Evolutionary conservation across 2,329 filamentous ascomycete genomes (phyloP).

Genomic region (Fusarium penzigii): DNA sequence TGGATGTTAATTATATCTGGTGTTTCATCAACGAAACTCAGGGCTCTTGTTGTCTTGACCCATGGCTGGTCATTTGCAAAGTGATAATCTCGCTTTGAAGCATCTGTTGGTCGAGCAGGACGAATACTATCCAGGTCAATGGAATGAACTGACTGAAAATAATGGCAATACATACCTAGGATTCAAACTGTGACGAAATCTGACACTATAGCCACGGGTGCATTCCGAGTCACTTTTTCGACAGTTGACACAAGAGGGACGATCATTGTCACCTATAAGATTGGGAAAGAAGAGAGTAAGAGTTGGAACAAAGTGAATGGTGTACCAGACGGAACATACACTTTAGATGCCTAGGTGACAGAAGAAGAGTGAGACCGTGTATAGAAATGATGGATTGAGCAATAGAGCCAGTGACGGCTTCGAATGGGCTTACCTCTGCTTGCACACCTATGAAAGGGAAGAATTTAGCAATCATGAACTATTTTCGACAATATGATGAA

Average conservation of each 20-base stretch:
- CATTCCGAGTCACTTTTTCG: slow-evolving; percentile 28
- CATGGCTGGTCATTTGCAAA: slow-evolving; percentile 31
- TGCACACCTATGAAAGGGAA: slow-evolving; percentile 18
- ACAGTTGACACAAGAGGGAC: slow-evolving; percentile 28
- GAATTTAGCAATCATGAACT: slow-evolving; percentile 6
- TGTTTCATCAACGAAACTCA: slow-evolving; percentile 34
- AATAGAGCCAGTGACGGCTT: background rate
- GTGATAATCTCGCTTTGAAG: slow-evolving; percentile 20
- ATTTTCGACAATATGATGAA: background rate
- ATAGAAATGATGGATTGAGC: background rate
- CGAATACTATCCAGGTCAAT: background rate
- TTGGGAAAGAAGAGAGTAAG: background rate
- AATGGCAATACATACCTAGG: slow-evolving; percentile 20
- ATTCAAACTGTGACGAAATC: slow-evolving; percentile 31
- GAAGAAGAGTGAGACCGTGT: slow-evolving; percentile 5
- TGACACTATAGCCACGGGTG: slow-evolving; percentile 29
- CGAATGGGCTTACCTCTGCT: slow-evolving; percentile 21
- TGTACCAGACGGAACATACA: slow-evolving; percentile 11
- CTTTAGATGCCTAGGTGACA: slow-evolving; percentile 22
- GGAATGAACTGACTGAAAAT: background rate
- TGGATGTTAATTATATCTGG: slow-evolving; percentile 31
- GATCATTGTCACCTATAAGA: slow-evolving; percentile 21
- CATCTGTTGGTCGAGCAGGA: slow-evolving; percentile 17
- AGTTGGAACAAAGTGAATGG: background rate
- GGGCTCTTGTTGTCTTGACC: slow-evolving; percentile 26